phyloP scores from a whole-genome alignment of 208 protist species.

The Naegleria gruberi region DNA sequence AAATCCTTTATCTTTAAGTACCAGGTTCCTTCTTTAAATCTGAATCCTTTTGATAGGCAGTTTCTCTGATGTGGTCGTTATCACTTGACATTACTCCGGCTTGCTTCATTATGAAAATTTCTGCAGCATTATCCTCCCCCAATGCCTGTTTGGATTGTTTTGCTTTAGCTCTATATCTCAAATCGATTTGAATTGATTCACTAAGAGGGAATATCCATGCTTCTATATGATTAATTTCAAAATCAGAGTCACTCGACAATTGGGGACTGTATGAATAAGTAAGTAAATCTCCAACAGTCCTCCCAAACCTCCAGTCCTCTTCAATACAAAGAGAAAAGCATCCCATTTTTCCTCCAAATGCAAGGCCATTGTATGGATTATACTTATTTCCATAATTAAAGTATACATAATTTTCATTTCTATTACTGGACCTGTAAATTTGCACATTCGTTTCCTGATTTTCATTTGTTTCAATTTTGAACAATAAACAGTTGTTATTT shows the following conservation, averaged over 20 bases:
- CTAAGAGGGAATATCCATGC: not conserved
- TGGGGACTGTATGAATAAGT: not conserved
- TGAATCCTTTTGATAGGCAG: not conserved
- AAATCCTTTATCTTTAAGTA: too few relatives aligned
- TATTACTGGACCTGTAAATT: not conserved
- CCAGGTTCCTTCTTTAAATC: too few relatives aligned
- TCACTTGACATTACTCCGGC: not conserved
- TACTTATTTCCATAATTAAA: conserved; percentile 11
- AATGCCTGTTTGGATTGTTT: not conserved
- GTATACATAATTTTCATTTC: conserved; percentile 11
- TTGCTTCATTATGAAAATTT: not conserved
- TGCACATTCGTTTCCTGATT: not conserved
- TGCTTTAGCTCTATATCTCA: not conserved
- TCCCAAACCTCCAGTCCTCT: not conserved
- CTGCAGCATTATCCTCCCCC: not conserved
- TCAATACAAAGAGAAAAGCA: not conserved
- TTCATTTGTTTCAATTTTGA: not conserved
- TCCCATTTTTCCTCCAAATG: not conserved
- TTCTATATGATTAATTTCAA: not conserved
- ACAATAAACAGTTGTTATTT: conserved; percentile 6
- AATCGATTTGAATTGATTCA: not conserved
- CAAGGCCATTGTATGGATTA: conserved; percentile 11
- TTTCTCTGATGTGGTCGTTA: not conserved
- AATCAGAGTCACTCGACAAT: not conserved
- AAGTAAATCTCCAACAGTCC: not conserved